Conservation (phyloP, 192 early-diverging fungal species). For the Chytriomyces confervae region DNA sequence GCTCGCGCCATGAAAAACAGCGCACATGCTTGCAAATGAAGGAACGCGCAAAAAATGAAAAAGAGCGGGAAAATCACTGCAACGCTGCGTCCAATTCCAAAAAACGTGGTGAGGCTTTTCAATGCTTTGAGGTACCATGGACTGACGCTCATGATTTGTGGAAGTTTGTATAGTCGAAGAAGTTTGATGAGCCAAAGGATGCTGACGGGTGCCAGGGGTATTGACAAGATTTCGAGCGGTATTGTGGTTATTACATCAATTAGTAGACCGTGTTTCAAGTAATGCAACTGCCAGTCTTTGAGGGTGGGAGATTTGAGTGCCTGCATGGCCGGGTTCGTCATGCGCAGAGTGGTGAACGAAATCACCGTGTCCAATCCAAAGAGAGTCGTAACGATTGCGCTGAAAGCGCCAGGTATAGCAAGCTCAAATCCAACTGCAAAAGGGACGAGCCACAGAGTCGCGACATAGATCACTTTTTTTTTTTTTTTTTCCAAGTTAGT, state of each 20-base stretch:
- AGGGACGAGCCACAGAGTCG: slow-evolving; percentile 11
- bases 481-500: neutral
- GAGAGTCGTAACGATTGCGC: neutral
- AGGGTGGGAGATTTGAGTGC: slow-evolving; percentile 19
- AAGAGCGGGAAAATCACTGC: slow-evolving; percentile 43
- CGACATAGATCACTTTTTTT: slow-evolving; percentile 17
- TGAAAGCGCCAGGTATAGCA: slow-evolving; percentile 2
- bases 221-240: slow-evolving; percentile 12
- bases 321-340: slow-evolving; percentile 22
- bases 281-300: slow-evolving; percentile 25
- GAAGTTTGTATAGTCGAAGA: slow-evolving; percentile 14
- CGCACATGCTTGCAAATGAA: slow-evolving; percentile 49
- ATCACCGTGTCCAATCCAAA: slow-evolving; percentile 30
- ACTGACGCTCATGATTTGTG: slow-evolving; percentile 10
- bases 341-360: slow-evolving; percentile 15
- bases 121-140: slow-evolving; percentile 1
- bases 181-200: neutral
- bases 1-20: slow-evolving; percentile 42
- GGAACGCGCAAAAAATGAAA: slow-evolving; percentile 37
- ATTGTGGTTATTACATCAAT: slow-evolving; percentile 14
- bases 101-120: slow-evolving; percentile 5
- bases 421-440: slow-evolving; percentile 23
- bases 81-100: slow-evolving; percentile 49
- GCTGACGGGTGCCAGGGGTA: neutral
- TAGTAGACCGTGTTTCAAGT: neutral